Base-by-base conservation (phyloP, 2,329 filamentous ascomycete genomes). In the Phoma herbarum region DNA sequence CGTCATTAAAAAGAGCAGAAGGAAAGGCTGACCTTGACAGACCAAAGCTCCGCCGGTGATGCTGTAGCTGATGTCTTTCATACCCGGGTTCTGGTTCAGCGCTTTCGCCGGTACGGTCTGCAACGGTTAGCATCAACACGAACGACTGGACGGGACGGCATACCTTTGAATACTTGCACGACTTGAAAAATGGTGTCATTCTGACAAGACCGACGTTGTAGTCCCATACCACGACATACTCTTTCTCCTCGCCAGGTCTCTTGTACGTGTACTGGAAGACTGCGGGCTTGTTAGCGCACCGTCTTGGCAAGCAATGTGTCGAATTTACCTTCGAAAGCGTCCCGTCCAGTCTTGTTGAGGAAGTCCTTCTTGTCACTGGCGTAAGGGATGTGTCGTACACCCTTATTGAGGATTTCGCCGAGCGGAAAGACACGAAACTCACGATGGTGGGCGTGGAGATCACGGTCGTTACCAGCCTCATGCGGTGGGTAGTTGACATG, bases 131-230 rank as follows among this genome's bases (percentile, higher is more conserved):
- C 46, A 64, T 57, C 61, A 20, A 12, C 9, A 5, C 4, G 4
- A 33, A 22, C 12, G 23, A 26, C 7, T 18, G 1, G 5, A 14
- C 4, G 4, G 16, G 22, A 3, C 31, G 35, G 69, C 82, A 72
- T 75, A 93, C 94, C 87, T 99, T 99, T 64, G 89, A 85, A 73
- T 94, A 94, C 63, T 90, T 88, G 74, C 89, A 89, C 65, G 91
- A 93, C 77, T 97, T 97, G 84, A 98, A 98, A 74, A 98, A 91
- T 26, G 93, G 90, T 2, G 93, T 97, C 78, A 96, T 96, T 61
- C 94, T 89, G 62, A 98, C 93, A 28, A 98, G 88, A 9, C 95
- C 95, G 61, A 94, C 87, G 69, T 96, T 94, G 80, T 97, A 97
- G 77, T 99, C 95, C 95, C 95, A 99, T 86, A 97, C 93, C 60